A percentile compares a stretch with the other conserved stretches of the same genome.
phyloP scores from a whole-genome alignment of 495 filamentous ascomycete species.

The Physcia stellaris region DNA sequence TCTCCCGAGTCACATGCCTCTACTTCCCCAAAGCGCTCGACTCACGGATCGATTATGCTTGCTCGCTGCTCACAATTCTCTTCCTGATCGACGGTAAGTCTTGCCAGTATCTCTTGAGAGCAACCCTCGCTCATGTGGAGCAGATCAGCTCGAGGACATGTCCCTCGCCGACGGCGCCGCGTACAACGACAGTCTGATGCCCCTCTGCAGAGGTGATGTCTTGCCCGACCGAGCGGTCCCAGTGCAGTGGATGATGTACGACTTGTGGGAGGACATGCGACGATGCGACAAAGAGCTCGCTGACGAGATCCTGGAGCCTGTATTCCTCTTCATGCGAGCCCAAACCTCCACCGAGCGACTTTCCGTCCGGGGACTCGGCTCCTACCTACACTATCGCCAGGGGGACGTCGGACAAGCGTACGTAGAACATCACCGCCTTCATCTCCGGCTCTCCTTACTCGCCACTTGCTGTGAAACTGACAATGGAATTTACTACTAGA shows the following conservation, averaged over 20 bases:
- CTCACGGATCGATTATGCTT: conserved; percentile 23
- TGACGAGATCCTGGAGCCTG: conserved; percentile 22
- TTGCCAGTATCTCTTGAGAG: no score
- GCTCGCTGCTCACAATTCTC: conserved; percentile 20
- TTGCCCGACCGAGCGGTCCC: conserved; percentile 10
- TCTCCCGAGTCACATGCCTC: conserved; percentile 21
- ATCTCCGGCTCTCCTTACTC: no score
- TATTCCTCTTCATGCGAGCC: conserved; percentile 24
- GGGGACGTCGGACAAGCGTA: no score
- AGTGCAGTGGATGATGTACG: conserved; percentile 24
- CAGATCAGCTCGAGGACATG: conserved; percentile 28
- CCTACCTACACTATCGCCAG: no score
- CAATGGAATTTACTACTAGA: conserved; percentile 23
- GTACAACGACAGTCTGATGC: conserved; percentile 26
- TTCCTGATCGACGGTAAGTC: conserved; percentile 29
- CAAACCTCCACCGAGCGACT: conserved; percentile 21
- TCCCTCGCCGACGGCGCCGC: conserved; percentile 24
- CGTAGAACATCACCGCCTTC: no score
- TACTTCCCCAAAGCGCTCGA: conserved; percentile 24
- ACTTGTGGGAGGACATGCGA: conserved; percentile 28
- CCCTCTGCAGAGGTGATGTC: conserved; percentile 16
- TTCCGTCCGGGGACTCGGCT: no score
- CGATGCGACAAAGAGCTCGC: conserved; percentile 18
- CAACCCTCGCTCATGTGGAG: not conserved
- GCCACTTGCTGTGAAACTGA: no score